Evolutionary conservation across 1,139 yeast genomes (phyloP).

Genomic region (Blastobotrys apis): DNA sequence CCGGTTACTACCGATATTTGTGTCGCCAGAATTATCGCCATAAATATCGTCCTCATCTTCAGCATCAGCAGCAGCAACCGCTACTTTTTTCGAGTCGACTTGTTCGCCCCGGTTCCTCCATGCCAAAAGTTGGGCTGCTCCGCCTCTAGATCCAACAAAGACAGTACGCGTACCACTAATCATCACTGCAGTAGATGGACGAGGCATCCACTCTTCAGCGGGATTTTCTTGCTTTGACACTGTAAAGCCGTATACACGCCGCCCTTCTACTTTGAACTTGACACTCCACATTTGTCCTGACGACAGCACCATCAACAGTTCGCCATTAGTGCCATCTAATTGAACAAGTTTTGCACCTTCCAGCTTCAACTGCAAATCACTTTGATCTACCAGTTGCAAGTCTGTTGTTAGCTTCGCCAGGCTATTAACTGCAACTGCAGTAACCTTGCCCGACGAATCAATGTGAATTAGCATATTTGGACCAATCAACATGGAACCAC

Average conservation of each 20-base stretch:
- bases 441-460: constrained; percentile 73
- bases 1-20: constrained; percentile 22
- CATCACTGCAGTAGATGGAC: constrained; percentile 25
- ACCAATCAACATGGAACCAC: constrained; percentile 70
- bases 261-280: constrained; percentile 49
- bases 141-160: constrained; percentile 45
- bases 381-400: constrained; percentile 49
- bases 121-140: constrained; percentile 41
- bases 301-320: constrained; percentile 50
- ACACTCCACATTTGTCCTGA: constrained; percentile 51
- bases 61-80: neutral
- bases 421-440: constrained; percentile 63
- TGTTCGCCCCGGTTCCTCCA: constrained; percentile 33
- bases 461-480: constrained; percentile 74
- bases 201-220: constrained; percentile 16
- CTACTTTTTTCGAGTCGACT: constrained; percentile 8
- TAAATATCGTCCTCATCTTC: constrained; percentile 35
- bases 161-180: constrained; percentile 25
- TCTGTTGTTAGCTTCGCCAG: constrained; percentile 50
- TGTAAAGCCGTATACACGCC: constrained; percentile 37
- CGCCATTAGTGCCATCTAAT: constrained; percentile 42
- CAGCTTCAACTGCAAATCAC: constrained; percentile 49
- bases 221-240: constrained; percentile 25
- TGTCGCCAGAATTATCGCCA: constrained; percentile 40
- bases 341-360: constrained; percentile 53